Evolutionary conservation across 2,329 filamentous ascomycete genomes (phyloP), one percentile per base, ranked within the genome.

Genomic region (Scortechinia acanthostroma): DNA sequence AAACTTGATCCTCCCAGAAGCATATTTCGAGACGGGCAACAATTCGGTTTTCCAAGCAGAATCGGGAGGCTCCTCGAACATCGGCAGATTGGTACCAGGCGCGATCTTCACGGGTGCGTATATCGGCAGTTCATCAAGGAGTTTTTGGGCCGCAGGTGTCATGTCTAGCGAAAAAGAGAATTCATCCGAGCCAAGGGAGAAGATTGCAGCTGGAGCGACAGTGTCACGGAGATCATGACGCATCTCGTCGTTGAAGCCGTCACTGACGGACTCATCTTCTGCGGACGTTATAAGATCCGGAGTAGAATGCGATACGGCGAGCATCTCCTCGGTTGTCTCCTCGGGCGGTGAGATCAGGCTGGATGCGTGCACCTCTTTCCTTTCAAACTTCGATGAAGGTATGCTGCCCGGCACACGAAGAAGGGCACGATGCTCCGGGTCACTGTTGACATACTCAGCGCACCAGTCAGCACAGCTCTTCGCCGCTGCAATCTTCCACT

Each of bases 401-500:
- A 74, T 73, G 43, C 60, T 52, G 0, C 74, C 71, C 30, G 75
- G 74, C 20, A 95, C 76, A 55, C 91, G 89, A 47, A 96, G 69
- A 2, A 71, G 58, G 47, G 73, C 74, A 42, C 82, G 78, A 47
- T 85, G 77, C 51, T 86, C 80, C 3, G 71, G 63, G 25, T 70
- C 73, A 28, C 84, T 77, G 19, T 76, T 73, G 28, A 89, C 76
- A 78, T 88, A 98, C 53, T 91, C 83, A 0, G 85, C 88, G 61
- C 91, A 97, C 55, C 85, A 87, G 55, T 83, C 72, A 1, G 90
- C 93, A 48, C 95, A 71, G 47, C 83, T 89, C 47, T 83, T 84
- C 3, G 91, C 91, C 25, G 85, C 77, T 2, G 86, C 78, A 57
- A 80, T 82, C 65, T 96, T 97, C 90, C 91, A 95, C 60, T 95